phyloP scores from a whole-genome alignment of 2,329 filamentous ascomycete species.

The Botrytis tulipae region DNA sequence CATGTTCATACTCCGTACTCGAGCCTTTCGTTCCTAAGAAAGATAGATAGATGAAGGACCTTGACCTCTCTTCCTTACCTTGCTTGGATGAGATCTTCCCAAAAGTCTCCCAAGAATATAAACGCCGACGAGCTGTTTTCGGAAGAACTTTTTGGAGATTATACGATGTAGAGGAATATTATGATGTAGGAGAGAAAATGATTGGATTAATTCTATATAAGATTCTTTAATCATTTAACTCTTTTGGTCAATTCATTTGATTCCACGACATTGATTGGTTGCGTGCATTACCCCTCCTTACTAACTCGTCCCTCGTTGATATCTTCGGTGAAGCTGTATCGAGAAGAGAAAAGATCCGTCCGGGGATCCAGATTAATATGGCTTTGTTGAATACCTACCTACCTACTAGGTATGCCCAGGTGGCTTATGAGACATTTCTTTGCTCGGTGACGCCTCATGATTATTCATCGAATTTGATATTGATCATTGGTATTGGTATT shows the following conservation, averaged over 20 bases:
- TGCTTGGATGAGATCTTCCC: not conserved
- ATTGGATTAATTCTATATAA: not conserved
- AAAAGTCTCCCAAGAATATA: not conserved
- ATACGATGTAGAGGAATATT: not conserved
- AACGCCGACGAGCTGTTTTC: conserved; percentile 10
- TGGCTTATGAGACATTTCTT: not conserved
- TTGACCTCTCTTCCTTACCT: not conserved
- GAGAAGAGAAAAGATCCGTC: not conserved
- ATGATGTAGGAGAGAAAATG: not conserved
- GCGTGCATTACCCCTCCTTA: conserved; percentile 4
- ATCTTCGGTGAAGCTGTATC: conserved; percentile 19
- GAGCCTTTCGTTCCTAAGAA: not conserved
- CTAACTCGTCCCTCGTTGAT: conserved; percentile 4
- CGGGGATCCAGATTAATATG: not conserved
- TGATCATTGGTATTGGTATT: not conserved
- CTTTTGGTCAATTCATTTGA: not conserved
- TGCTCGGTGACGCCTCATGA: not conserved
- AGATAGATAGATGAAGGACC: not conserved
- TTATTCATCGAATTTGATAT: not conserved
- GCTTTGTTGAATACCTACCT: not conserved
- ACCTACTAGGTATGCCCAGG: too few species aligned
- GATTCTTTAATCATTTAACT: not conserved
- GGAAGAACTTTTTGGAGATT: not conserved
- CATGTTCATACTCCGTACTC: not conserved
- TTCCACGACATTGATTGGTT: not conserved